phyloP scores from a whole-genome alignment of 2,329 filamentous ascomycete species.

The Celoporthe dispersa region DNA sequence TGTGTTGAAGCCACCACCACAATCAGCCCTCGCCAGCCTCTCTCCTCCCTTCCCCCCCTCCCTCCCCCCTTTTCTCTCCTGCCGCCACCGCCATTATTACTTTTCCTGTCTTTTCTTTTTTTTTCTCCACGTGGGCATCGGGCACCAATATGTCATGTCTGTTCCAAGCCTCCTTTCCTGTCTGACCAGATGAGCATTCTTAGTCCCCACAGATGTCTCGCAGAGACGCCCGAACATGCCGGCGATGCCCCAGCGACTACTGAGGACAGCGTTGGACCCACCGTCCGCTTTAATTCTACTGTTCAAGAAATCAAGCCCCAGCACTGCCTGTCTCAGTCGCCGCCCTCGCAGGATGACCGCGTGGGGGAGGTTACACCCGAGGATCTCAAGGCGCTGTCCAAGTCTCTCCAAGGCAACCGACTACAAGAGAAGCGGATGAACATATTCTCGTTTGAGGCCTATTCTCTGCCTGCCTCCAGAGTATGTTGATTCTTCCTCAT shows the following conservation, averaged over 20 bases:
- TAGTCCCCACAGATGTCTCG: constrained; percentile 11
- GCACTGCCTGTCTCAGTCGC: constrained; percentile 36
- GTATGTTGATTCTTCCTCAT: constrained; percentile 57
- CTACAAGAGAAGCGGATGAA: constrained; percentile 84
- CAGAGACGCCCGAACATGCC: constrained; percentile 20
- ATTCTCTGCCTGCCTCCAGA: constrained; percentile 83
- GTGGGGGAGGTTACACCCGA: constrained; percentile 54
- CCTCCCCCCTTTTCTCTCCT: too few species aligned
- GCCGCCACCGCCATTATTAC: not conserved
- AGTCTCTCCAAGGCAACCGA: constrained; percentile 72
- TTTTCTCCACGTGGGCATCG: not conserved
- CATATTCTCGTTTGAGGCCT: constrained; percentile 86
- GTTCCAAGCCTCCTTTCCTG: constrained; percentile 6
- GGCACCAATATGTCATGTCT: not conserved
- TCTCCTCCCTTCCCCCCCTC: not conserved
- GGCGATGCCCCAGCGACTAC: constrained; percentile 34
- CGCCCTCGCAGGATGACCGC: constrained; percentile 27
- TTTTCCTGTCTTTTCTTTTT: too few species aligned
- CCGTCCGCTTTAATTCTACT: constrained; percentile 73
- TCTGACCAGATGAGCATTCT: constrained; percentile 14
- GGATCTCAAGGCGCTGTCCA: constrained; percentile 72
- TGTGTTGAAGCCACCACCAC: constrained; percentile 1
- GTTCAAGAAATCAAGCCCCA: constrained; percentile 70
- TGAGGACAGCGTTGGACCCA: constrained; percentile 43
- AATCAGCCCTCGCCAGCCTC: constrained; percentile 3